phyloP scores from a whole-genome alignment of 2,329 filamentous ascomycete species.

The Camillea tinctor region DNA sequence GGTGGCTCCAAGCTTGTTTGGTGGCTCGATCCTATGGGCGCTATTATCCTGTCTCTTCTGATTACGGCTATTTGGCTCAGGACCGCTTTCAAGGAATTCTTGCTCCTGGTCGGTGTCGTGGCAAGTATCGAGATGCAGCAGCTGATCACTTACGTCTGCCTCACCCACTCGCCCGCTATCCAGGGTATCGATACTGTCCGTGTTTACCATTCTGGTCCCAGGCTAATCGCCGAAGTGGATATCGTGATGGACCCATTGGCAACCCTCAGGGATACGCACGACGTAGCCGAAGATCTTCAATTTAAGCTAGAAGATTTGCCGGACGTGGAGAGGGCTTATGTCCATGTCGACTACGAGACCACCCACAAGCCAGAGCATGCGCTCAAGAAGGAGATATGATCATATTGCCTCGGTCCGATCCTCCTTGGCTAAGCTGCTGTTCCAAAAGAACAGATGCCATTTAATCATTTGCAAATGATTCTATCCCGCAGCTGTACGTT shows the following conservation, averaged over 20 bases:
- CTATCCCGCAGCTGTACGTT: background rate
- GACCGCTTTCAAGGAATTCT: conserved; percentile 85
- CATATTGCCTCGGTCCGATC: background rate
- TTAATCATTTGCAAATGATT: background rate
- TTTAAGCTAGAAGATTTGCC: conserved; percentile 90
- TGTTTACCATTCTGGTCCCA: conserved; percentile 84
- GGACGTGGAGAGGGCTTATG: conserved; percentile 89
- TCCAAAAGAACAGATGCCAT: background rate
- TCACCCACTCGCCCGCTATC: conserved; percentile 84
- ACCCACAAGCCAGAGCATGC: conserved; percentile 86
- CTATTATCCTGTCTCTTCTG: conserved; percentile 75
- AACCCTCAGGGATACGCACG: conserved; percentile 77
- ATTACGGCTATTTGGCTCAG: conserved; percentile 80
- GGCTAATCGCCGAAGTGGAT: conserved; percentile 93
- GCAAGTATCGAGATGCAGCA: conserved; percentile 85
- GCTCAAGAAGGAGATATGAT: conserved; percentile 59
- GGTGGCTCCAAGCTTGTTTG: conserved; percentile 83
- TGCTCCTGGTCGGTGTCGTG: conserved; percentile 85
- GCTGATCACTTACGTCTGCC: conserved; percentile 92
- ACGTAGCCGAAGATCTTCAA: conserved; percentile 91
- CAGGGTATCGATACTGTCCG: conserved; percentile 90
- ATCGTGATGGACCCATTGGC: conserved; percentile 83
- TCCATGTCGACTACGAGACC: conserved; percentile 97
- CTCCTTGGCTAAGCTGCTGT: background rate
- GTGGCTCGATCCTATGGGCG: conserved; percentile 95